Evolutionary conservation across 2,329 filamentous ascomycete genomes (phyloP), one percentile per base, ranked within the genome.

Genomic region (Phyllachora maydis): DNA sequence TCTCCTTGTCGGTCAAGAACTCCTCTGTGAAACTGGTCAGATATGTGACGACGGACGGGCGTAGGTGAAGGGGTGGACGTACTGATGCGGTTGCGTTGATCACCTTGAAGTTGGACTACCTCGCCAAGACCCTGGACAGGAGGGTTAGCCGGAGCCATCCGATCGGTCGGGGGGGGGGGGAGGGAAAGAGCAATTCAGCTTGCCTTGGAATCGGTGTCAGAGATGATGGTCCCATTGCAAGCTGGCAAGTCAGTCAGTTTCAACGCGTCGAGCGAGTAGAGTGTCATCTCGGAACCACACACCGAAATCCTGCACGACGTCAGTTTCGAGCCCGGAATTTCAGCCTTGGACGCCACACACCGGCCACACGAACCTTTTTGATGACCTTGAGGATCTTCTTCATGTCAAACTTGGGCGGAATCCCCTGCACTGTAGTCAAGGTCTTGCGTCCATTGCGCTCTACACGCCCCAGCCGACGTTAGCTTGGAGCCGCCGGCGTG

Each of bases 371-470:
- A 14, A 22, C 20, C 71, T 95, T 95, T 74, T 95, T 95, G 65
- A 95, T 92, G 56, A 91, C 83, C 65, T 93, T 93, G 46, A 98
- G 73, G 52, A 98, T 93, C 64, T 93, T 93, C 73, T 93, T 95
- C 57, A 88, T 82, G 59, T 93, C 85, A 49, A 93, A 95, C 53
- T 95, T 93, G 65, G 88, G 88, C 35, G 88, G 85, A 45, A 98
- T 73, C 57, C 88, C 88, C 69, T 95, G 85, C 46, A 98, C 83
- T 43, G 88, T 98, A 44, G 88, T 98, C 76, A 98, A 68, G 64
- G 88, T 95, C 71, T 98, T 98, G 57, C 88, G 88, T 72, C 88
- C 88, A 95, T 98, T 98, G 62, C 88, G 88, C 64, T 98, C 85
- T 95, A 52, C n/a, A n/a, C n/a, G n/a, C n/a, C n/a, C n/a, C n/a